Evolutionary conservation across 148 eudicot genomes (phyloP).

Genomic region (Mesembryanthemum crystallinum): DNA sequence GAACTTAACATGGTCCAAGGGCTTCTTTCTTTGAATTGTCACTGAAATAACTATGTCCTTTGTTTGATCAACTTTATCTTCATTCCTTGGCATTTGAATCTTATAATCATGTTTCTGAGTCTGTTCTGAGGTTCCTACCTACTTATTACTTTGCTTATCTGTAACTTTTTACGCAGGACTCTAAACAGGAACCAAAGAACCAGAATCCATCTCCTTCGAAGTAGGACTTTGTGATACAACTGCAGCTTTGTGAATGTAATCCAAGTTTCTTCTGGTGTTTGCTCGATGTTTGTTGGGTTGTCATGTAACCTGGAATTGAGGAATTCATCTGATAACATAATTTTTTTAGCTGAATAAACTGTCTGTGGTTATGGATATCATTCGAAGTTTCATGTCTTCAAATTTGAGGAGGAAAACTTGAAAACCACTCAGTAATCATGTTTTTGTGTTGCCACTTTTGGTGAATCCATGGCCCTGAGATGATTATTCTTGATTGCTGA

Average conservation of each 20-base stretch:
- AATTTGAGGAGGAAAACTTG: neutral
- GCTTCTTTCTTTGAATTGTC: neutral
- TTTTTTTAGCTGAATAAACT: neutral
- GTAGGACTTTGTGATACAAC: constrained; percentile 9
- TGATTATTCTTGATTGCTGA: no score
- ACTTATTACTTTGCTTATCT: neutral
- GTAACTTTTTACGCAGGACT: constrained; percentile 30
- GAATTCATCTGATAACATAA: neutral
- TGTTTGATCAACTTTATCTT: neutral
- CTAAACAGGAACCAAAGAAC: constrained; percentile 32
- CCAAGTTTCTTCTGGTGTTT: constrained; percentile 14
- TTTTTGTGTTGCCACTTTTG: neutral
- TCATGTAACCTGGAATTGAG: neutral
- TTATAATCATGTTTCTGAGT: neutral
- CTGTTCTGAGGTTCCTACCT: neutral
- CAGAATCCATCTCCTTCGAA: constrained; percentile 39
- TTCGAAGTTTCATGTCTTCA: neutral
- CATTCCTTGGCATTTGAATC: neutral
- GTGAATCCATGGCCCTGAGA: no score
- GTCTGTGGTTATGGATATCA: neutral
- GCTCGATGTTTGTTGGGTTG: neutral
- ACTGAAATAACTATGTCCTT: no score
- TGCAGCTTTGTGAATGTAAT: constrained; percentile 7
- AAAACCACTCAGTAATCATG: neutral
- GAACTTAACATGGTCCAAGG: neutral